These are phyloP conservation scores for Aspergillus sp. DNA, from an alignment of 2,329 filamentous ascomycete species.

Conservation along the genomic window DNA sequence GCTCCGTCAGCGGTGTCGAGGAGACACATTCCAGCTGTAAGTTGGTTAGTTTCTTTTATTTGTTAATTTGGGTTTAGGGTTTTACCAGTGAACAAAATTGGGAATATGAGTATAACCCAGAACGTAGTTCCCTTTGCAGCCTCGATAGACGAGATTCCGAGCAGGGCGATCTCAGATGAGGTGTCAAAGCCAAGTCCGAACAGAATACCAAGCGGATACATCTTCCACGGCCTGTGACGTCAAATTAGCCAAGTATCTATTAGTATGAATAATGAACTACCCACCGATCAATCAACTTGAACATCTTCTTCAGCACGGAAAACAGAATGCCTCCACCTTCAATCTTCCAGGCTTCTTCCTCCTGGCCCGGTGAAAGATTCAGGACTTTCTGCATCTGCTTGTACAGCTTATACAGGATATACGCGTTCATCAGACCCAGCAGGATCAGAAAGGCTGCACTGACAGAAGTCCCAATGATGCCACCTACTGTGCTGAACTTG, in stretches of 20 bases:
- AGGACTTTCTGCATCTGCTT: conserved; percentile 65
- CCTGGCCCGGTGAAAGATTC: conserved; percentile 42
- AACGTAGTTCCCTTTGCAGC: conserved; percentile 82
- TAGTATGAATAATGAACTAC: not conserved
- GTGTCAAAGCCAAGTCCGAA: conserved; percentile 96
- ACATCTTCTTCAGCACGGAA: conserved; percentile 69
- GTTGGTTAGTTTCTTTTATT: not conserved
- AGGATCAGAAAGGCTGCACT: conserved; percentile 80
- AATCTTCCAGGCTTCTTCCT: conserved; percentile 62
- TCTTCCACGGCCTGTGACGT: conserved; percentile 70
- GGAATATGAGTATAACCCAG: conserved; percentile 93
- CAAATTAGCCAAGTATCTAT: no score
- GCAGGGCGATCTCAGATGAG: conserved; percentile 85
- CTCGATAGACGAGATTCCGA: conserved; percentile 87
- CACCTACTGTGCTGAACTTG: conserved; percentile 74
- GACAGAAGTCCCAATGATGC: conserved; percentile 85
- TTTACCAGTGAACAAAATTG: conserved; percentile 79
- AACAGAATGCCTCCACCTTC: conserved; percentile 77
- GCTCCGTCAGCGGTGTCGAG: conserved; percentile 91
- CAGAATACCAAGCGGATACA: conserved; percentile 85
- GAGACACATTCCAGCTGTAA: conserved; percentile 83
- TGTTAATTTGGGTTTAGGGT: not conserved
- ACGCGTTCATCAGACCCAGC: conserved; percentile 79
- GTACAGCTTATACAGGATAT: conserved; percentile 79
- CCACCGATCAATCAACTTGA: conserved; percentile 65